Evolutionary conservation across 352 stramenopile genomes (phyloP), one percentile per base, ranked within the genome.

Genomic region (Phytophthora crassamura): DNA sequence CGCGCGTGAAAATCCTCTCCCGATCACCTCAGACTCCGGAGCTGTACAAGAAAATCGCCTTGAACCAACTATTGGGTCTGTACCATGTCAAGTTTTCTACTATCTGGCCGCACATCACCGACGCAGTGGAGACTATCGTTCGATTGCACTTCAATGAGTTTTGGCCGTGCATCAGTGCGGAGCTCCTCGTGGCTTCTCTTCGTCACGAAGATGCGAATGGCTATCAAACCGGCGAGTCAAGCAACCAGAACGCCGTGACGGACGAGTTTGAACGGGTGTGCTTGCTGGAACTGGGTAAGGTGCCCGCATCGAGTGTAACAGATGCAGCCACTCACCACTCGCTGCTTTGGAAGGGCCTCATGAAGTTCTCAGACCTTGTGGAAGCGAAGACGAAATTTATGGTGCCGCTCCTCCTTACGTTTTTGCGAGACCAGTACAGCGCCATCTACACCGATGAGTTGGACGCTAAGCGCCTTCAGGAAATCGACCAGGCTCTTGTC

Each of bases 41-140:
- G 0, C 30, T 94, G 9, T 93, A 94, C 79, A 94, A 95, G 72
- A 74, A 83, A 28, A 56, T 93, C 22, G 85, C 88, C 3, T 67
- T 90, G 28, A 83, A 89, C 42, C 86, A 93, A 16, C 64, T 95
- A 25, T 74, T 94, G 34, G 89, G 89, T 49, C 63, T 95, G 16
- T 94, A 91, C 67, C 88, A 97, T 57, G 86, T 97, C 55, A 97
- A 97, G 62, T 95, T 95, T 52, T 82, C 89, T 7, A 92, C 84
- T 5, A 83, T 97, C 61, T 97, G 89, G 89, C 56, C 84, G 9
- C 89, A 96, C 39, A 69, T 96, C 20, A 70, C 86, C 0, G 82
- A 92, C 20, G 84, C 85, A 2, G 69, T 96, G 33, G 85, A 91
- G 15, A 74, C 80, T 32, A 73, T 82, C 11, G 71, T 80, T 6